Conservation (phyloP, 2,329 filamentous ascomycete species). For the Knufia petricola region DNA sequence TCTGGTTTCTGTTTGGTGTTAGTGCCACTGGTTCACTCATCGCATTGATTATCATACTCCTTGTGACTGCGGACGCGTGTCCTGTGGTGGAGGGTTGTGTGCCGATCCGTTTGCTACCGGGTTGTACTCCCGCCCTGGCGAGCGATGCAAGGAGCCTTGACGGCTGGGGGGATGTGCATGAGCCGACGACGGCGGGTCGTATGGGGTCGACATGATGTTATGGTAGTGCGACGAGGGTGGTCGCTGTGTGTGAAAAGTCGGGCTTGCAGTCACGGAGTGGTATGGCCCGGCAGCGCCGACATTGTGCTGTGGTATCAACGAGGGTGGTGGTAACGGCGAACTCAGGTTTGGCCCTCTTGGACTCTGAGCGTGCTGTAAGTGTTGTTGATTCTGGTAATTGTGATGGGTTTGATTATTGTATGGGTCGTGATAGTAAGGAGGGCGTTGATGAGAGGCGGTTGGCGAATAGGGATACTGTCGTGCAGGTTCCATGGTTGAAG, state of each 20-base stretch:
- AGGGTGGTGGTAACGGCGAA: conserved; percentile 29
- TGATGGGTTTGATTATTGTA: neutral
- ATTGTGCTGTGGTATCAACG: conserved; percentile 12
- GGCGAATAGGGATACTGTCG: conserved; percentile 2
- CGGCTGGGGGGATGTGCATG: conserved; percentile 35
- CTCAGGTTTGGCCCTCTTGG: conserved; percentile 16
- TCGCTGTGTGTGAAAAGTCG: conserved; percentile 17
- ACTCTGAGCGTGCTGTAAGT: conserved; percentile 16
- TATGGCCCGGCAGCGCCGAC: conserved; percentile 16
- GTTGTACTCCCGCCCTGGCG: conserved; percentile 34
- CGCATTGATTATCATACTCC: conserved; percentile 26
- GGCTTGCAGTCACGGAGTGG: conserved; percentile 18
- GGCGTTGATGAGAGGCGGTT: neutral
- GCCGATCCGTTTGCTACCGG: conserved; percentile 28
- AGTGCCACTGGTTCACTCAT: conserved; percentile 13
- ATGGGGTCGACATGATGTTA: conserved; percentile 8
- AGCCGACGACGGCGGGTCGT: conserved; percentile 20
- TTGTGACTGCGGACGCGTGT: conserved; percentile 32
- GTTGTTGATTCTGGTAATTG: conserved; percentile 24
- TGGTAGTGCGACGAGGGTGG: conserved; percentile 15
- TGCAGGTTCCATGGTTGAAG: neutral
- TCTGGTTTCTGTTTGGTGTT: conserved; percentile 51
- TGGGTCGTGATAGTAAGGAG: neutral
- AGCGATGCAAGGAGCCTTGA: conserved; percentile 31
- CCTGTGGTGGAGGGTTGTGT: conserved; percentile 26